Base-by-base conservation (phyloP, 805 yeast genomes). In the Candida germanica region DNA sequence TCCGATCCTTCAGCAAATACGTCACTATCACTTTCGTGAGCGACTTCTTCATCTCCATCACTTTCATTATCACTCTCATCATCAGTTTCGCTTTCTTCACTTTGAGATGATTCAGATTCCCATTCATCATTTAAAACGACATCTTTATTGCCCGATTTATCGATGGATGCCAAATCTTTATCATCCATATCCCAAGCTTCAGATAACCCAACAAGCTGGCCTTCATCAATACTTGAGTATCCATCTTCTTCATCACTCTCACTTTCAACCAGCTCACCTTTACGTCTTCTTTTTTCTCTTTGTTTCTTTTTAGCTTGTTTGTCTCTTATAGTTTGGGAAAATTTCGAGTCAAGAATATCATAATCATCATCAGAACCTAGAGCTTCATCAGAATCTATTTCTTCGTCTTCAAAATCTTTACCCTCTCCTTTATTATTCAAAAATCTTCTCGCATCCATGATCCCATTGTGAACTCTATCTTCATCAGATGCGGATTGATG, bases 101-200 rank as follows among this genome's bases (percentile, higher is more conserved):
- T 45, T 11, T 40, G 39, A 1, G 47, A 43, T 6, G 52, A 43
- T 24, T 52, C 65, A 11, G 54, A 42, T 24, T 53, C 58, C 64
- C 62, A 58, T 3, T 47, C 47, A 36, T 56, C 63, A 35, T 57
- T 58, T 25, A 58, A 47, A 34, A 61, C 56, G 1, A 57, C 54
- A 29, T 38, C 52, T 22, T 36, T 43, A 13, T 16, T 22, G 10
- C 21, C 21, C n/a, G 33, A 13, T 17, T 49, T 42, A 24, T 32
- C 13, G 26, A 51, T 42, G 30, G 48, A 52, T 27, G 54, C 53
- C 34, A 53, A 44, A 40, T 75, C 81, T 19, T 56, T 61, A 21
- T 80, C 87, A 54, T 86, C 93, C 59, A 78, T 59, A 52, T 84
- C 96, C 95, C 95, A 87, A 3, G 86, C 88, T 47, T 81, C 88